phyloP scores from a whole-genome alignment of 768 basidiomycete species.

The Boletus reticuloceps region DNA sequence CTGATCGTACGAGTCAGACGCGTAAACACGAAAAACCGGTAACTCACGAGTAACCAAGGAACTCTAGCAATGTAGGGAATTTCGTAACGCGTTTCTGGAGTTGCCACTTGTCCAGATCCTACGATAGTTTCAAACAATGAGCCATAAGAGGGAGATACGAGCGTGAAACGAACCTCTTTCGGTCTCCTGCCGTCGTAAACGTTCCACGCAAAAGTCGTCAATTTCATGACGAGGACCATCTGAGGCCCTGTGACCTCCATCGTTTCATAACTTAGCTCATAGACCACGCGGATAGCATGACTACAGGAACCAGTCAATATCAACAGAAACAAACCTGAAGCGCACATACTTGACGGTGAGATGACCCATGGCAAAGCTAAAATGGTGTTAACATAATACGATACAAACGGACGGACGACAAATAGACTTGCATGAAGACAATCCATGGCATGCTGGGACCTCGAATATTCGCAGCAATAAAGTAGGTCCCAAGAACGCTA shows the following conservation, averaged over 20 bases:
- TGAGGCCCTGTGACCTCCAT: constrained; percentile 90
- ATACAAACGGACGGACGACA: background rate
- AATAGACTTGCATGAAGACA: constrained; percentile 62
- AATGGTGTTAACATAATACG: constrained; percentile 1
- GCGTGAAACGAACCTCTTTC: constrained; percentile 48
- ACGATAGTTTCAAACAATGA: background rate
- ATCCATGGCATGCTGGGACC: constrained; percentile 87
- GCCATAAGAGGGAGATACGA: background rate
- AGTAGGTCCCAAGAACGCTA: constrained; percentile 73
- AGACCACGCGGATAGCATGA: constrained; percentile 67
- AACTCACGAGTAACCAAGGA: constrained; percentile 88
- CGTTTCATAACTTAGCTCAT: constrained; percentile 61
- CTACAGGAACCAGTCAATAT: constrained; percentile 33
- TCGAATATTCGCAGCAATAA: constrained; percentile 55
- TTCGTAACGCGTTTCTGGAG: constrained; percentile 58
- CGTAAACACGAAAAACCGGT: background rate
- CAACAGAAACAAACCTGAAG: background rate
- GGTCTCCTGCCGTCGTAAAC: constrained; percentile 82
- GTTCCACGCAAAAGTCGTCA: constrained; percentile 98
- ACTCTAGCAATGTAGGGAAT: constrained; percentile 79
- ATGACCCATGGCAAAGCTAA: constrained; percentile 85
- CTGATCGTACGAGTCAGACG: constrained; percentile 35
- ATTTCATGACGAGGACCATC: constrained; percentile 97
- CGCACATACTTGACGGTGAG: constrained; percentile 78
- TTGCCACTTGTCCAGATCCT: constrained; percentile 93